Evolutionary conservation across 2,329 filamentous ascomycete species (phyloP), one percentile per base, ranked within the genome.

Genomic region (Hypoxylon sp.): DNA sequence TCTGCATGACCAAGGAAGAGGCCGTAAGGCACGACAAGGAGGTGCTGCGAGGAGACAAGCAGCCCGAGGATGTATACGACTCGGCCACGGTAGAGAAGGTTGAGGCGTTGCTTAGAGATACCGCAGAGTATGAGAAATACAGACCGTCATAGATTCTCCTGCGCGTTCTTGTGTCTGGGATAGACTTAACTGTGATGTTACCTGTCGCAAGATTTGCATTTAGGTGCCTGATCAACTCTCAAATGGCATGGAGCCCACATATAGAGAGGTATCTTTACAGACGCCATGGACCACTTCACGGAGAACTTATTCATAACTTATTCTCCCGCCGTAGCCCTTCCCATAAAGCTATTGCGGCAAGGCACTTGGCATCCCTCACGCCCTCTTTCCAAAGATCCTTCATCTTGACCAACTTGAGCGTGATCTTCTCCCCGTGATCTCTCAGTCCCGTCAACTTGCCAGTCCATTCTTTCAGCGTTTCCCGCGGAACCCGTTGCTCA

Each of bases 51-150:
- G 91, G 87, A 0, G 86, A 84, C 1, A 91, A 90, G 79, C 79
- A 76, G 7, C 82, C 88, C 0, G 90, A 92, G 69, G 90, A 95
- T 0, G 68, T 97, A 25, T 99, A 97, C 75, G 88, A 90, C 73
- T 75, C 79, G 14, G 86, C 87, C 29, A 88, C 90, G 0, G 81
- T 97, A 52, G 83, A 87, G 60, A 82, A 84, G 62, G 91, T 97
- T 1, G 87, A 91, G 74, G 81, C 82, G 68, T 87, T 90, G 70
- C 83, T 90, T 74, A 82, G 81, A 58, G 92, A 96, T 76, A 91
- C 93, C 46, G 85, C 84, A 57, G 79, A 81, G 43, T 88, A 85
- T 69, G 87, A 90, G 72, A 81, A 79, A 69, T 85, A 84, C 70
- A 82, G 85, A 63, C 74, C 66, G 62, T 61, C 19, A 54, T 56